Base-by-base conservation (phyloP, 495 filamentous ascomycete genomes). In the Glarea lozoyensis region DNA sequence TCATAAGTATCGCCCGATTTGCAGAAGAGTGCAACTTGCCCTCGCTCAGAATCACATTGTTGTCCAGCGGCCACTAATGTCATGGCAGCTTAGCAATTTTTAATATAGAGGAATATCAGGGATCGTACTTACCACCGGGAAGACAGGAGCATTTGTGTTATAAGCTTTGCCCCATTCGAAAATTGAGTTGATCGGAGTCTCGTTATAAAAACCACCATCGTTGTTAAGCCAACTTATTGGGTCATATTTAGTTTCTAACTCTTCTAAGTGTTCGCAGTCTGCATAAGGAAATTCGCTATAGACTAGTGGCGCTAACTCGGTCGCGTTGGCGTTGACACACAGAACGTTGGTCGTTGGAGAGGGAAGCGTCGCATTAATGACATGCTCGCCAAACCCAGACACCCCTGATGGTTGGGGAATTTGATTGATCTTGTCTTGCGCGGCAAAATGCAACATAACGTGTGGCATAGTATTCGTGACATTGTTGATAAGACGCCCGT, bases 401-500 rank as follows among this genome's bases (percentile, higher is more conserved):
- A 78, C 60, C 29, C 79, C 76, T n/a, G 65, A 56, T 0, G 83
- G 82, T 46, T 86, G 80, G 29, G 74, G 53, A 39, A 88, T 82
- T 0, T 62, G 51, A n/a, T n/a, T n/a, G n/a, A n/a, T n/a, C n/a
- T n/a, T n/a, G 46, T 84, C 65, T 19, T 62, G 65, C 0, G 75
- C 76, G 1, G 82, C 81, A 15, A 56, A 57, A 17, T 79, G 71
- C 6, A 88, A 62, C 2, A 79, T 77, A 2, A 72, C 63, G 43
- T 86, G 82, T 0, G 82, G 82, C 65, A 86, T 76, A 2, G 79
- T 79, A 46, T 84, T 72, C 0, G 78, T 83, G 32, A 86, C 69
- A 48, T 85, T 86, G 57, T 82, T 77, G 44, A 86, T 55, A 38
- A 79, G 59, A 23, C 81, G 62, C 0, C 49, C 42, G 47, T 70